Base-by-base conservation (phyloP, 345 rosid species). In the Camelina laxa region DNA sequence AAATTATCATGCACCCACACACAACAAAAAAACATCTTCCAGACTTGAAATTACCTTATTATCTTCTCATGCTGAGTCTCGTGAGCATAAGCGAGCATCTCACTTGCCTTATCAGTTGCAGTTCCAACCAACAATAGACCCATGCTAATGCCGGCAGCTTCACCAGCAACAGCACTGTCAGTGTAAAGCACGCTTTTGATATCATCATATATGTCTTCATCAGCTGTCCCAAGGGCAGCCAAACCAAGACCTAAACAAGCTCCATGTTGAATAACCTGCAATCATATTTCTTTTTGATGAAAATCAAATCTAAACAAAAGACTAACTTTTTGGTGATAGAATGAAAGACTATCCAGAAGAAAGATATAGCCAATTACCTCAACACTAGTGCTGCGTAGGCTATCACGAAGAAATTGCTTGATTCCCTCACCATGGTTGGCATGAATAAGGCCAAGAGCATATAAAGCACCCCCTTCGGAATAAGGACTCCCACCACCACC, bases 371-470 rank as follows among this genome's bases (percentile, higher is more conserved):
- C 39, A 78, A 50, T 61, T 75, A 83, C 98, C 97, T 94, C 96
- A 65, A 89, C 91, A 80, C 79, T 87, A 50, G 91, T 91, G 65
- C 87, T 86, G 55, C 91, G 89, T 14, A 94, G 73, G 80, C 97
- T 91, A 59, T 94, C 97, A 44, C 93, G 92, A 45, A 94, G 91
- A 79, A 94, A 94, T 78, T 94, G 88, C 72, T 94, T 89, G 70
- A 94, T 94, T 60, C 97, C 98, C 82, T 94, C 98, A 1, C 98
- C 98, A 74, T 94, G 98, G 82, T 94, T 94, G 50, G 98, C 96
- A 69, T 94, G 98, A 74, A 94, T 94, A 56, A 94, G 95, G 63
- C 98, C 98, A 53, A 94, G 75, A n/a, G 98, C 97, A 85, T 94
- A 94, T 58, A 94, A 84, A 55, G 96, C 97, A 42, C 97, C 97